Percentiles rank a stretch among this genome's conserved stretches.
These are phyloP conservation scores for Penstemon eatonii DNA, from an alignment of 257 asterid genomes.

Conservation along the genomic window DNA sequence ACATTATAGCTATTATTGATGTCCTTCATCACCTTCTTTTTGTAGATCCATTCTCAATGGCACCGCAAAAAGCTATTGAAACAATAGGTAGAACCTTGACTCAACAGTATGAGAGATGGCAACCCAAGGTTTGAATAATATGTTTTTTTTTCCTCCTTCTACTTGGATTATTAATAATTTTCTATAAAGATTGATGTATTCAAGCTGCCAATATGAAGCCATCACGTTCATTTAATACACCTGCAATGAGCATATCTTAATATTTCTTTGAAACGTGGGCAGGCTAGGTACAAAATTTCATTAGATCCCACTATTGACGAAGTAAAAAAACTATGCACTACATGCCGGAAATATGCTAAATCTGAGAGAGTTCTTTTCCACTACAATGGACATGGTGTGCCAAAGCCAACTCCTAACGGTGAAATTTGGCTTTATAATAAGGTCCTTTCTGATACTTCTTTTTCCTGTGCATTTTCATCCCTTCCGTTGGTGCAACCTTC, in stretches of 20 bases:
- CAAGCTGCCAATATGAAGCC: slow-evolving; percentile 6
- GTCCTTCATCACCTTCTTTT: slow-evolving; percentile 27
- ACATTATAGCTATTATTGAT: slow-evolving; percentile 21
- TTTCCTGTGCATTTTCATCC: slow-evolving; percentile 17
- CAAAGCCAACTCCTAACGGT: slow-evolving; percentile 90
- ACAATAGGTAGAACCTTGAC: slow-evolving; percentile 55
- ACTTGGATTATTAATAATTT: neutral
- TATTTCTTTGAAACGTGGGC: slow-evolving; percentile 24
- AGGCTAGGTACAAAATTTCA: slow-evolving; percentile 83
- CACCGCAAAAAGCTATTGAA: slow-evolving; percentile 55
- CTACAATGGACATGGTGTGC: slow-evolving; percentile 98
- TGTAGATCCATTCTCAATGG: slow-evolving; percentile 78
- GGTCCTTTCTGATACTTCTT: slow-evolving; percentile 40
- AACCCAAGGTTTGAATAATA: slow-evolving; percentile 65
- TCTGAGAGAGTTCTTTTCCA: slow-evolving; percentile 93
- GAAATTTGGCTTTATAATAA: slow-evolving; percentile 94
- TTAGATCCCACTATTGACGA: slow-evolving; percentile 95
- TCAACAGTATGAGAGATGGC: slow-evolving; percentile 66
- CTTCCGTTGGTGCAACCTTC: slow-evolving; percentile 9
- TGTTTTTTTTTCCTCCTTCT: neutral
- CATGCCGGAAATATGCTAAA: slow-evolving; percentile 85
- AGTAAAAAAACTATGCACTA: slow-evolving; percentile 82
- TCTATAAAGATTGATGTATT: slow-evolving; percentile 18
- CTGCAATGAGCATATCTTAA: slow-evolving; percentile 17
- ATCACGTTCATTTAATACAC: slow-evolving; percentile 9